Percentiles rank a stretch among this genome's conserved stretches.
phyloP scores from a whole-genome alignment of 176 grass and related monocot genomes.

The Aegilops speltoides region DNA sequence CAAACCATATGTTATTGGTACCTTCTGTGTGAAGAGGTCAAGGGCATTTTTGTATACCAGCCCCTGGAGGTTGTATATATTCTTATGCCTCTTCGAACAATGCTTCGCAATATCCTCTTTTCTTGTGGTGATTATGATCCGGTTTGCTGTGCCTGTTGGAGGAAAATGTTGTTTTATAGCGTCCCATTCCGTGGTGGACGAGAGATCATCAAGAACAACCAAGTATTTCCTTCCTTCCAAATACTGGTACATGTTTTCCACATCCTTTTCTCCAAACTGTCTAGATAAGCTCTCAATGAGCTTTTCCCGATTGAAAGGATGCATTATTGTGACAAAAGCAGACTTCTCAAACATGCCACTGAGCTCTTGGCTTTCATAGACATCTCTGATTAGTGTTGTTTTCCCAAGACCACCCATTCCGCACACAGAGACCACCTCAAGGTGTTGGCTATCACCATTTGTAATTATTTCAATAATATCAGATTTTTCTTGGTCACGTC shows the following conservation, averaged over 20 bases:
- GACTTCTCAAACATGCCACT: neutral
- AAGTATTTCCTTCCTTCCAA: neutral
- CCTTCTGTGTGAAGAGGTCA: conserved; percentile 28
- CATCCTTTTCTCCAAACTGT: neutral
- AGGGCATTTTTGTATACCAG: neutral
- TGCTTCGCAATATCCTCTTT: neutral
- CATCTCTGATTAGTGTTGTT: conserved; percentile 31
- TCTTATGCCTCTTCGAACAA: neutral
- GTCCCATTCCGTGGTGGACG: neutral
- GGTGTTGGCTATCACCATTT: neutral
- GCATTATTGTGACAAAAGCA: conserved; percentile 26
- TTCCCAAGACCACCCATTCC: conserved; percentile 44
- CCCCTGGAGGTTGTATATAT: neutral
- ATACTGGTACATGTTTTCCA: neutral
- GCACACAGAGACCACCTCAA: conserved; percentile 5
- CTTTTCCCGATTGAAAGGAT: neutral
- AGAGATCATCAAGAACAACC: conserved; percentile 18
- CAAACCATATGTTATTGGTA: neutral
- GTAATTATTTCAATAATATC: neutral
- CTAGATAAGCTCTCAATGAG: conserved; percentile 4
- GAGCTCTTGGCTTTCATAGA: conserved; percentile 1
- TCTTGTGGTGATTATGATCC: conserved; percentile 41
- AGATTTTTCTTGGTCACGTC: neutral
- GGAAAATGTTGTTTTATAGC: neutral
- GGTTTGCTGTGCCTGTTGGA: neutral